A percentile compares a stretch with the other conserved stretches of the same genome.
phyloP scores from a whole-genome alignment of 345 rosid genomes.

The Mallotus nudiflorus region DNA sequence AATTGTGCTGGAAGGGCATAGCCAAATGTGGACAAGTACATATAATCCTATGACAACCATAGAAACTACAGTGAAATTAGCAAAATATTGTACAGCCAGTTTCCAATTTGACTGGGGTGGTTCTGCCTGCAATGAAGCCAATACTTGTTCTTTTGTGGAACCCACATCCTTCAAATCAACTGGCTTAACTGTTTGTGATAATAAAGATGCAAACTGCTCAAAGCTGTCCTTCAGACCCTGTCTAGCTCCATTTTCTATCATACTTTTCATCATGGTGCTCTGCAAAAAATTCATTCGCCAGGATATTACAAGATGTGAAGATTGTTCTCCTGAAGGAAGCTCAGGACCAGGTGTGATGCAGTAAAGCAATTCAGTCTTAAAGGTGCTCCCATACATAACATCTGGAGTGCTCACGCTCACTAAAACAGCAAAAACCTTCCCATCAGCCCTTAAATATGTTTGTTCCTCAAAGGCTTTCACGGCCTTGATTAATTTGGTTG shows the following conservation, averaged over 20 bases:
- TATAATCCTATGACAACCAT: constrained; percentile 65
- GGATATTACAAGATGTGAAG: constrained; percentile 76
- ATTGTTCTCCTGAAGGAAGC: constrained; percentile 70
- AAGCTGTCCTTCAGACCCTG: constrained; percentile 80
- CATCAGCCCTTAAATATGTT: constrained; percentile 68
- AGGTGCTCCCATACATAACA: constrained; percentile 78
- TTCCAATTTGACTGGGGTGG: constrained; percentile 84
- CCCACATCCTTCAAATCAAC: constrained; percentile 83
- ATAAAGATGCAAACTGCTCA: constrained; percentile 58
- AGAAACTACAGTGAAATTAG: constrained; percentile 76
- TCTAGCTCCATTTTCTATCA: constrained; percentile 93
- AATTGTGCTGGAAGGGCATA: constrained; percentile 57
- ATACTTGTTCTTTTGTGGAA: constrained; percentile 75
- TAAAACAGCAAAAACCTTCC: constrained; percentile 63
- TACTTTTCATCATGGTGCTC: constrained; percentile 89
- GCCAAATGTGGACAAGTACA: constrained; percentile 68
- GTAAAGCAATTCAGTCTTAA: constrained; percentile 67
- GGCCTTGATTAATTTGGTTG: constrained; percentile 77
- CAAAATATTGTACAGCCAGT: constrained; percentile 78
- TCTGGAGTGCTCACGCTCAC: constrained; percentile 80
- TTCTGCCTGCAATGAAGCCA: constrained; percentile 82
- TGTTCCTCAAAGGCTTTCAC: constrained; percentile 88
- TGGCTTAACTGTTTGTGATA: constrained; percentile 66
- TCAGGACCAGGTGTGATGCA: constrained; percentile 79
- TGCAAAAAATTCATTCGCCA: constrained; percentile 90